Evolutionary conservation across 2,329 filamentous ascomycete genomes (phyloP), one percentile per base, ranked within the genome.

Genomic region (Neopestalotiopsis sp.): DNA sequence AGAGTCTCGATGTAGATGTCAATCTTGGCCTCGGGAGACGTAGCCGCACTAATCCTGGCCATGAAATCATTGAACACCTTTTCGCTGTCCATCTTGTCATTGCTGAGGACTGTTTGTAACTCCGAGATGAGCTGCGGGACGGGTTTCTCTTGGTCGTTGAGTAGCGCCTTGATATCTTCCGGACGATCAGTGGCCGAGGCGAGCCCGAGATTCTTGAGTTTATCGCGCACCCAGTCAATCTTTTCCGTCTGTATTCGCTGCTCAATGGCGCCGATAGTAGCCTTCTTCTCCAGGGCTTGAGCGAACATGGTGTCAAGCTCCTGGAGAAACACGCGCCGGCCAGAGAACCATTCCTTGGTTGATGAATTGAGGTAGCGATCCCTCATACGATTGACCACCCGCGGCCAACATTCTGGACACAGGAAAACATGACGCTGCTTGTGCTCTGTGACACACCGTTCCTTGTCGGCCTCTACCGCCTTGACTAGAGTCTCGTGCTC

Each of bases 291-390:
- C 71, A 82, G 83, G 65, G 84, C 85, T 65, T 85, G 83, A 4
- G 84, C 76, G 70, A 89, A 84, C 60, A 88, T 74, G 60, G 76
- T 76, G 70, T 86, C 84, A 12, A 89, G 79, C 67, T 86, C 84
- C 66, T 82, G 79, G 28, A 88, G 77, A 69, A 89, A 88, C 7
- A 79, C 78, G 38, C 79, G 79, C 40, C 86, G 79, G 60, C 82
- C 81, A 2, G 83, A 80, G 75, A 89, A 88, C 88, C 88, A 89
- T 74, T 87, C 85, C 73, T 79, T 75, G 17, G 75, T 75, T 13
- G 76, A 72, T 6, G 76, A 74, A 56, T 78, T 75, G 17, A 81
- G 72, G 70, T 83, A 85, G 56, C 81, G 80, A 65, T 78, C 76
- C 67, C 80, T 75, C 74, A 89, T 80, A 42, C 80, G 79, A 42